Conservation (phyloP, 768 basidiomycete genomes). For the Serpula lacrymans region DNA sequence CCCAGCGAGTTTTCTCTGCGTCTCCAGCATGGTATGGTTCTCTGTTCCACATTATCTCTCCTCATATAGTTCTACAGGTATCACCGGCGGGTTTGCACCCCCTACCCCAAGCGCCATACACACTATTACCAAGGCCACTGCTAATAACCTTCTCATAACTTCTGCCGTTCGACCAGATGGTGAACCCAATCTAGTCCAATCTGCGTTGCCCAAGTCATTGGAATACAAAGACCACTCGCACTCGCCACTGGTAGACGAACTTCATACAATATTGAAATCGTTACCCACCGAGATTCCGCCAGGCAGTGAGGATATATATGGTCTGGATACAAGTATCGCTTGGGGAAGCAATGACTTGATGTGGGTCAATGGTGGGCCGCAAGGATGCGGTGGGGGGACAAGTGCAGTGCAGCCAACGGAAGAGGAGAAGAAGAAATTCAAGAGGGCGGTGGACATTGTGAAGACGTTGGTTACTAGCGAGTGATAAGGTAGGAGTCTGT, state of each 20-base stretch:
- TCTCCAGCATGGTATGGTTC: slow-evolving; percentile 54
- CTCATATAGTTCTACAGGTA: slow-evolving; percentile 45
- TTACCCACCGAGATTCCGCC: slow-evolving; percentile 55
- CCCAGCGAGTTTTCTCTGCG: slow-evolving; percentile 52
- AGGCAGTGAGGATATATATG: slow-evolving; percentile 72
- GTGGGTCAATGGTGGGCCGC: slow-evolving; percentile 62
- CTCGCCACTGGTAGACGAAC: slow-evolving; percentile 48
- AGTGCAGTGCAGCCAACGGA: slow-evolving; percentile 49
- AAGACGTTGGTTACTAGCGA: slow-evolving; percentile 36
- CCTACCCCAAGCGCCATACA: slow-evolving; percentile 58
- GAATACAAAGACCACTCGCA: slow-evolving; percentile 28
- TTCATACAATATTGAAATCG: slow-evolving; percentile 55
- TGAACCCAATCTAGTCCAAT: slow-evolving; percentile 38
- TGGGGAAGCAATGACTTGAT: slow-evolving; percentile 53
- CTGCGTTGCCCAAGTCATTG: slow-evolving; percentile 42
- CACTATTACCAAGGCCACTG: slow-evolving; percentile 42
- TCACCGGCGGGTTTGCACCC: slow-evolving; percentile 71
- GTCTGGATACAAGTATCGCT: slow-evolving; percentile 60
- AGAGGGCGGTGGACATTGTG: slow-evolving; percentile 66
- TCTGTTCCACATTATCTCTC: background rate
- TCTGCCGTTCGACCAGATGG: slow-evolving; percentile 48
- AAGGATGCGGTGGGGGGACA: slow-evolving; percentile 53
- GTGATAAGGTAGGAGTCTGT: too few species aligned
- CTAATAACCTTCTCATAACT: slow-evolving; percentile 41
- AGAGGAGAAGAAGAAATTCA: slow-evolving; percentile 66